phyloP scores from a whole-genome alignment of 371 early-diverging fungal species.

The Syncephalastrum monosporum region DNA sequence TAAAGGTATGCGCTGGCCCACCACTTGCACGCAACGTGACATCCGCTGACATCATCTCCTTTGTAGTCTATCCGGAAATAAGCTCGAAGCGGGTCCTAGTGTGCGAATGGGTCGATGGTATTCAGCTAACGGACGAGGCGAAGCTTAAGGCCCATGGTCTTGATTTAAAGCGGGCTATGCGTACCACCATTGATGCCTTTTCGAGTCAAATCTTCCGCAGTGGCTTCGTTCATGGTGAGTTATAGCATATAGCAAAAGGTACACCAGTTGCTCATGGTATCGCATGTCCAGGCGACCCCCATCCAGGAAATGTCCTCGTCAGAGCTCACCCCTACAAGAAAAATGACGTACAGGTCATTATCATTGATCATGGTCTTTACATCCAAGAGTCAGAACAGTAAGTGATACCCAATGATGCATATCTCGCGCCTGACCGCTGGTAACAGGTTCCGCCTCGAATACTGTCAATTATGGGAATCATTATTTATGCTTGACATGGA shows the following conservation, averaged over 20 bases:
- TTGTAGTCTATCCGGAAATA: conserved; percentile 69
- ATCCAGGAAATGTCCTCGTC: conserved; percentile 87
- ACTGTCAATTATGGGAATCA: conserved; percentile 85
- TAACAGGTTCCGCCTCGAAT: conserved; percentile 71
- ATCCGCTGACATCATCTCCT: not conserved
- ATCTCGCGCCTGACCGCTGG: not conserved
- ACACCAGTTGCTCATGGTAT: not conserved
- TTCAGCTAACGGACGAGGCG: conserved; percentile 57
- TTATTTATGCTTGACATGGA: conserved; percentile 73
- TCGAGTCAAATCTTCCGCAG: conserved; percentile 86
- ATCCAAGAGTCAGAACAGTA: conserved; percentile 66
- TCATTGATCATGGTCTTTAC: conserved; percentile 94
- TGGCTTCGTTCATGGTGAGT: conserved; percentile 85
- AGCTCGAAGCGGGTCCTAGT: conserved; percentile 76
- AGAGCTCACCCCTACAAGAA: conserved; percentile 64
- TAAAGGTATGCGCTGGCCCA: conserved; percentile 19
- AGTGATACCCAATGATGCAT: conserved; percentile 34
- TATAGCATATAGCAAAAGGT: not conserved
- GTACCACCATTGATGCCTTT: conserved; percentile 77
- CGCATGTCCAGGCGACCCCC: conserved; percentile 64
- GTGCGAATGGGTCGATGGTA: conserved; percentile 87
- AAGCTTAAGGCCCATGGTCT: conserved; percentile 39
- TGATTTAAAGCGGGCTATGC: conserved; percentile 64
- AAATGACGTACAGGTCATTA: conserved; percentile 51
- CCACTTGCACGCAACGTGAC: too few species aligned